Evolutionary conservation across 148 eudicot genomes (phyloP).

Genomic region (Camellia sinensis): DNA sequence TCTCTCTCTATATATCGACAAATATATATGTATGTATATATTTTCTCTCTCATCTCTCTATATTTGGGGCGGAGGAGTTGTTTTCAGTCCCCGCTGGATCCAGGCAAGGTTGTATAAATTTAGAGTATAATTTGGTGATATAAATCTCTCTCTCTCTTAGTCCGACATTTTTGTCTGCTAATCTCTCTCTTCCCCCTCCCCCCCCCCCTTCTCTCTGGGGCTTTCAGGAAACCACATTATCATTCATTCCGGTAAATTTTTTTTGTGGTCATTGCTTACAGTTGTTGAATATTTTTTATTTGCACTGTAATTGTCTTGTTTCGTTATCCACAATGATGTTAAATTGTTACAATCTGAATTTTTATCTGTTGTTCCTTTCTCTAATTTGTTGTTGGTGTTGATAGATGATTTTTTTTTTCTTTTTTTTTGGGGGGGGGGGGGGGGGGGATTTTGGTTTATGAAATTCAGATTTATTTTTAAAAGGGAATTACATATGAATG

Average conservation of each 20-base stretch:
- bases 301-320: background rate
- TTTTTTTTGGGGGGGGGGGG: background rate
- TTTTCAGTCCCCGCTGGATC: background rate
- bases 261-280: too few relatives aligned
- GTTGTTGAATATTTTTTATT: background rate
- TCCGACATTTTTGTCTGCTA: slow-evolving; percentile 21
- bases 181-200: background rate
- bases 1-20: background rate
- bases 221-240: slow-evolving; percentile 12
- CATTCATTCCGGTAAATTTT: background rate
- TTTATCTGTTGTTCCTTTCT: background rate
- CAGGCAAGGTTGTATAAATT: background rate
- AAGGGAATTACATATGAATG: background rate
- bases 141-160: slow-evolving; percentile 2
- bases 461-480: background rate
- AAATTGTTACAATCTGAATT: too few relatives aligned
- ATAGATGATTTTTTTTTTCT: background rate
- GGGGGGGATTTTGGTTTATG: background rate
- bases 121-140: slow-evolving; percentile 16
- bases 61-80: slow-evolving; percentile 4
- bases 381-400: background rate
- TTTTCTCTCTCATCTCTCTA: background rate
- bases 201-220: background rate
- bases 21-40: background rate
- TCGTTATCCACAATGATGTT: too few relatives aligned